Evolutionary conservation across 2,329 filamentous ascomycete genomes (phyloP), one percentile per base, ranked within the genome.

Genomic region (Teratosphaeria epicoccoides): DNA sequence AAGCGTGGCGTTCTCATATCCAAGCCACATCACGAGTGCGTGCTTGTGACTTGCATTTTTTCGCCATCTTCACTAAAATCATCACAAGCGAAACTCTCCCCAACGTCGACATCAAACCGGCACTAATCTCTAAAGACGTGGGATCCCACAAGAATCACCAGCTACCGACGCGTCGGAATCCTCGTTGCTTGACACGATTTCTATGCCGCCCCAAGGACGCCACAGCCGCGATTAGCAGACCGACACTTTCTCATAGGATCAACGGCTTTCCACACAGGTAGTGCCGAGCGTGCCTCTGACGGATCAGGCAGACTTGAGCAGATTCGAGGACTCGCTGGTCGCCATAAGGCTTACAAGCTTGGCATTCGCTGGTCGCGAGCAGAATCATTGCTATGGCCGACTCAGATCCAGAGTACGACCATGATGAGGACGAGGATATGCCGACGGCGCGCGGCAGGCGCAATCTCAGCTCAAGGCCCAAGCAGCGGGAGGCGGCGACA

Each of bases 391-490:
- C n/a, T n/a, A 64, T 66, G 63, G 61, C 61, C 10, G 62, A 64
- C 49, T 66, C 64, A 11, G 63, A 65, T 46, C 51, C 52, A 7
- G 61, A 65, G 29, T 62, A 61, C 44, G 56, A 59, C 24, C 54
- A 52, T 40, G 59, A 63, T 49, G 54, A 56, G 20, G 58, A 61
- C 23, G 55, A 58, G 12, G 50, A 49, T n/a, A 48, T 49, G 22
- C 56, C 29, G 3, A 50, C 49, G 20, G 55, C 53, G 14, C 55
- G 55, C 10, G 53, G 46, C 49, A 58, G 58, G 24, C 46, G 55
- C 20, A 43, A 51, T 12, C 53, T 63, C 43, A 59, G 60, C 1
- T 61, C 63, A 17, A 54, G 62, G 20, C 59, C 61, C 2, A 64
- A 63, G 44, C 55, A 55, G 17, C 52, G 61, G 48, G 63, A 54